Evolutionary conservation across 805 yeast genomes (phyloP).

Genomic region (Teunomyces cretensis): DNA sequence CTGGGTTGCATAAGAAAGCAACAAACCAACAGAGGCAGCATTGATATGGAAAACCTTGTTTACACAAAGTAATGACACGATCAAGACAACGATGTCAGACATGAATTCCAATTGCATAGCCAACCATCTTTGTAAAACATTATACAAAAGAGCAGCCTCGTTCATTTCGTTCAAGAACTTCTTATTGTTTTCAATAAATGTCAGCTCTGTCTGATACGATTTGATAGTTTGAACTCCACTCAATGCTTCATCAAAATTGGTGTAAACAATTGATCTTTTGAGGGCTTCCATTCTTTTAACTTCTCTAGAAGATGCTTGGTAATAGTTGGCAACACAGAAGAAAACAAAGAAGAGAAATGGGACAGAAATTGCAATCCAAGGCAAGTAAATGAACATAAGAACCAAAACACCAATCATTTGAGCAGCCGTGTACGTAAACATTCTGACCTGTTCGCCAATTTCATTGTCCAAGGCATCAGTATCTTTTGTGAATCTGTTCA

Average conservation of each 20-base stretch:
- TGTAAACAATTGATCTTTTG: slow-evolving; percentile 66
- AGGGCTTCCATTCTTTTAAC: slow-evolving; percentile 73
- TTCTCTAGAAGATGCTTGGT: slow-evolving; percentile 72
- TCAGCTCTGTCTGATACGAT: slow-evolving; percentile 47
- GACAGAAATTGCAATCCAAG: slow-evolving; percentile 68
- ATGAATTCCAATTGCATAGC: slow-evolving; percentile 57
- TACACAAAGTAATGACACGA: slow-evolving; percentile 59
- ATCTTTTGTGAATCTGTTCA: slow-evolving; percentile 85
- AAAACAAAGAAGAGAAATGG: slow-evolving; percentile 52
- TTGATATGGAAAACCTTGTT: slow-evolving; percentile 53
- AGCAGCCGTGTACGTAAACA: slow-evolving; percentile 53
- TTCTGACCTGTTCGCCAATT: slow-evolving; percentile 64
- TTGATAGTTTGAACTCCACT: slow-evolving; percentile 66
- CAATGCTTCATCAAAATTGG: slow-evolving; percentile 67
- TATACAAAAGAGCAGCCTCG: slow-evolving; percentile 60
- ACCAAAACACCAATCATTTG: slow-evolving; percentile 62
- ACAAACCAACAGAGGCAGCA: slow-evolving; percentile 66
- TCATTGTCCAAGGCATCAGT: slow-evolving; percentile 83
- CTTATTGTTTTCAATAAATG: slow-evolving; percentile 51
- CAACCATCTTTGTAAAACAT: slow-evolving; percentile 73
- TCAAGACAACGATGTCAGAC: slow-evolving; percentile 49
- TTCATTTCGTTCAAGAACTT: slow-evolving; percentile 56
- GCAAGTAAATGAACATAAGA: slow-evolving; percentile 64
- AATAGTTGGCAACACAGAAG: slow-evolving; percentile 48
- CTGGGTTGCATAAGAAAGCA: slow-evolving; percentile 58